These are phyloP conservation scores for Quercus agrifolia DNA, from an alignment of 306 rosid species.

Conservation along the genomic window DNA sequence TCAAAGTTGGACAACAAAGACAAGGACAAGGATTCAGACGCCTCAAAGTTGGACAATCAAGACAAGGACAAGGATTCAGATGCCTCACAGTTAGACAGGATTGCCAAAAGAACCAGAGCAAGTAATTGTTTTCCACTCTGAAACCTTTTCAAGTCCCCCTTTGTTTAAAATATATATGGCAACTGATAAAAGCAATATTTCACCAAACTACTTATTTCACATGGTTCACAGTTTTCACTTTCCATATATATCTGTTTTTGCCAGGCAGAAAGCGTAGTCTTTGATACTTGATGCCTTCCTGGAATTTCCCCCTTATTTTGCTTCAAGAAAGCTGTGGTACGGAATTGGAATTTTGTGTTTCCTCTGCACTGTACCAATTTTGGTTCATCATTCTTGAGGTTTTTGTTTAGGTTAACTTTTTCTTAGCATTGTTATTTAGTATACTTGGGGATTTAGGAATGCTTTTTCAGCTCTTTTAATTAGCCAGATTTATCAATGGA, in stretches of 20 bases:
- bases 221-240: not conserved
- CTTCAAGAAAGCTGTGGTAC: not conserved
- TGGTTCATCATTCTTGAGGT: not conserved
- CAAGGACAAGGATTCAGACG: constrained; percentile 4
- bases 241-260: not conserved
- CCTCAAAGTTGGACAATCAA: not conserved
- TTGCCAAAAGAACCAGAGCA: constrained; percentile 24
- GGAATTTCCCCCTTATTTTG: not conserved
- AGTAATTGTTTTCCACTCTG: constrained; percentile 8
- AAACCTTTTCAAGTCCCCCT: not conserved
- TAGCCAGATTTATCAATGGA: too few relatives aligned
- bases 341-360: not conserved
- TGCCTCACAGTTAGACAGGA: constrained; percentile 16
- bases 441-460: not conserved
- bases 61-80: constrained; percentile 5
- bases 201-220: not conserved
- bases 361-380: not conserved
- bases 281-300: not conserved
- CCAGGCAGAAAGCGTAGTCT: constrained; percentile 19
- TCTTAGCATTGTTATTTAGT: not conserved
- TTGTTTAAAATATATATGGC: not conserved
- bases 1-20: constrained; percentile 5
- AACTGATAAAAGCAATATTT: not conserved
- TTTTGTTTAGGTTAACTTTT: not conserved
- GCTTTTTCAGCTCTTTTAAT: not conserved